Percentiles rank a stretch among this genome's conserved stretches.
Evolutionary conservation across 1,139 yeast genomes (phyloP).

Genomic region (Ogataea hybrid): DNA sequence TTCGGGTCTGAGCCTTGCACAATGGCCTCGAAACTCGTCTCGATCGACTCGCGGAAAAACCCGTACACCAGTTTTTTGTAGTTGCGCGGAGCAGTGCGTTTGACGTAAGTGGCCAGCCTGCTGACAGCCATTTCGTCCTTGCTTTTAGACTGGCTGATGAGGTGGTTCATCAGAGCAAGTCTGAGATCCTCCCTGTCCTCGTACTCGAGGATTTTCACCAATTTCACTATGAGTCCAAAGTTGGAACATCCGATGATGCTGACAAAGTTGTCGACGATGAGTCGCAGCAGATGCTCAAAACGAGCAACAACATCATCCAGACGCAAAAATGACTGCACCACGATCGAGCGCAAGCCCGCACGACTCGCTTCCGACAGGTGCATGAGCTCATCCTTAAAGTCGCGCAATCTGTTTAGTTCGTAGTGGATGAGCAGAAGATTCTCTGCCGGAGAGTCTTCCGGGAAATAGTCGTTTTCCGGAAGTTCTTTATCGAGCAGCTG

Average conservation of each 20-base stretch:
- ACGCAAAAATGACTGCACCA: constrained; percentile 56
- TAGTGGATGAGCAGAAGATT: constrained; percentile 67
- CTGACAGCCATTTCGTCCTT: constrained; percentile 11
- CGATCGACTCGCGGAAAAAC: constrained; percentile 58
- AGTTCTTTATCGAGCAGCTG: constrained; percentile 53
- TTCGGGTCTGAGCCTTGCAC: constrained; percentile 39
- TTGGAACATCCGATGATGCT: constrained; percentile 43
- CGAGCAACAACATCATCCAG: constrained; percentile 47
- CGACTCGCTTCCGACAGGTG: constrained; percentile 42
- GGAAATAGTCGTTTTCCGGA: constrained; percentile 51
- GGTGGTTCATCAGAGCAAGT: constrained; percentile 46
- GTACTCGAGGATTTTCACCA: constrained; percentile 72
- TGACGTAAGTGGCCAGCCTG: constrained; percentile 20
- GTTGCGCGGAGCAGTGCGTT: constrained; percentile 43
- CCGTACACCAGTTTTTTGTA: constrained; percentile 66
- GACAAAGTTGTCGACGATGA: constrained; percentile 37
- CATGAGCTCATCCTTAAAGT: constrained; percentile 70
- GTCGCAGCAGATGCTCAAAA: constrained; percentile 66
- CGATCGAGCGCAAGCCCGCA: constrained; percentile 70
- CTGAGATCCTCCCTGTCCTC: constrained; percentile 80
- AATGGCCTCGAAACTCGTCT: constrained; percentile 40
- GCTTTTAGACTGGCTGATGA: constrained; percentile 31
- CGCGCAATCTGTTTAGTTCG: constrained; percentile 66
- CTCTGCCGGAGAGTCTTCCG: constrained; percentile 37
- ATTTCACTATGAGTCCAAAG: constrained; percentile 61